Conservation (phyloP, 2,329 filamentous ascomycete species). For the Trichoderma oligosporum region DNA sequence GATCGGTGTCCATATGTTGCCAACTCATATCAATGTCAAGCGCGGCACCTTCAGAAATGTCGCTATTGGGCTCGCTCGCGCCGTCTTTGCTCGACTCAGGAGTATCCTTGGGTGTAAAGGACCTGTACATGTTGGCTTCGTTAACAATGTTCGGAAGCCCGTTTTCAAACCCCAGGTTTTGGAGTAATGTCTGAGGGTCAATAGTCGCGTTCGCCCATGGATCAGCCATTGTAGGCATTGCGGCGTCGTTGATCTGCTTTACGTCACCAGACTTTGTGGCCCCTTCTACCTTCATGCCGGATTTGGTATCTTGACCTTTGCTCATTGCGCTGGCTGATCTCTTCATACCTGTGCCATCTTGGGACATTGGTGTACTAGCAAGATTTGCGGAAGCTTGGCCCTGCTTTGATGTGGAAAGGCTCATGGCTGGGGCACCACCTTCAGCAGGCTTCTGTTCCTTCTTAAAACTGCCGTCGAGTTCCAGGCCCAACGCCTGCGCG, state of each 20-base stretch:
- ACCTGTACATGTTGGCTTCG: slow-evolving; percentile 52
- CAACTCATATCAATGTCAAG: slow-evolving; percentile 54
- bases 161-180: slow-evolving; percentile 34
- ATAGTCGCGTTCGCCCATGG: slow-evolving; percentile 45
- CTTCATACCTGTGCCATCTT: slow-evolving; percentile 47
- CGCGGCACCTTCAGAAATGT: slow-evolving; percentile 53
- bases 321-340: slow-evolving; percentile 46
- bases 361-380: slow-evolving; percentile 49
- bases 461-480: slow-evolving; percentile 45
- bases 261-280: slow-evolving; percentile 31
- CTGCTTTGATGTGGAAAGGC: slow-evolving; percentile 43
- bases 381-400: slow-evolving; percentile 44
- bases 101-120: slow-evolving; percentile 59
- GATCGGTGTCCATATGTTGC: slow-evolving; percentile 46
- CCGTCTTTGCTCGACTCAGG: slow-evolving; percentile 62
- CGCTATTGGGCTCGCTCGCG: slow-evolving; percentile 58
- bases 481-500: slow-evolving; percentile 48
- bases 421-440: slow-evolving; percentile 38
- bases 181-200: slow-evolving; percentile 45
- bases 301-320: slow-evolving; percentile 38
- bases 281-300: slow-evolving; percentile 28
- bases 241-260: slow-evolving; percentile 27
- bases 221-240: slow-evolving; percentile 22
- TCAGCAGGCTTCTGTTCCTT: slow-evolving; percentile 32
- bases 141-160: slow-evolving; percentile 45